phyloP scores from a whole-genome alignment of 2,329 filamentous ascomycete genomes.

The Fusarium sambucinum region DNA sequence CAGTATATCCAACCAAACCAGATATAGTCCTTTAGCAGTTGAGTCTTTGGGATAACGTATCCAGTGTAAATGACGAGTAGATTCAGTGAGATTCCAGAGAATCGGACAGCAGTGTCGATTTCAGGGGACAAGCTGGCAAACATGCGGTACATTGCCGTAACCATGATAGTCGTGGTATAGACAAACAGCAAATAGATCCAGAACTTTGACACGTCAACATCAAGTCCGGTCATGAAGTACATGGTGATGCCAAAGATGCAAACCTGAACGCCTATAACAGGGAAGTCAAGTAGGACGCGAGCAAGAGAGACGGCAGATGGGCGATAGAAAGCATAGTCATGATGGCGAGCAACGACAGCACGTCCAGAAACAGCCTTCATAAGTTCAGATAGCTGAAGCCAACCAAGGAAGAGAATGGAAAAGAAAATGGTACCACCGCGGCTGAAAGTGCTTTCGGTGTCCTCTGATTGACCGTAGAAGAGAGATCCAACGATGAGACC shows the following conservation, averaged over 20 bases:
- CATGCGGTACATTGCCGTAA: constrained; percentile 66
- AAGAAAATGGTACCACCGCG: constrained; percentile 63
- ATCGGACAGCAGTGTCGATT: constrained; percentile 72
- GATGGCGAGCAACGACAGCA: constrained; percentile 65
- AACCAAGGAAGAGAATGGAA: constrained; percentile 63
- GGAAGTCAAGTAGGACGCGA: constrained; percentile 68
- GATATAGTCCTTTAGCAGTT: constrained; percentile 69
- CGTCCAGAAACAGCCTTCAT: constrained; percentile 81
- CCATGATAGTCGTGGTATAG: constrained; percentile 65
- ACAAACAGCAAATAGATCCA: constrained; percentile 74
- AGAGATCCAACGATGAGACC: constrained; percentile 80
- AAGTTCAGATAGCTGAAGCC: constrained; percentile 82
- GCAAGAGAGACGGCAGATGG: constrained; percentile 68
- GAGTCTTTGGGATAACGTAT: constrained; percentile 68
- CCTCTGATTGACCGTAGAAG: constrained; percentile 75
- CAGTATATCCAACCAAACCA: constrained; percentile 77
- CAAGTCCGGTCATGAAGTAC: constrained; percentile 81
- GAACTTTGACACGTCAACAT: constrained; percentile 72
- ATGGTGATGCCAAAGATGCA: constrained; percentile 76
- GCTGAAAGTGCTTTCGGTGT: constrained; percentile 73
- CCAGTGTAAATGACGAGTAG: constrained; percentile 75
- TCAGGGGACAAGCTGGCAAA: constrained; percentile 69
- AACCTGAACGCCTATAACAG: constrained; percentile 70
- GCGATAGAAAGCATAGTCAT: constrained; percentile 64
- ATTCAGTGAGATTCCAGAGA: constrained; percentile 67